Conservation (phyloP, 129 eudicot species). For the Centella asiatica region DNA sequence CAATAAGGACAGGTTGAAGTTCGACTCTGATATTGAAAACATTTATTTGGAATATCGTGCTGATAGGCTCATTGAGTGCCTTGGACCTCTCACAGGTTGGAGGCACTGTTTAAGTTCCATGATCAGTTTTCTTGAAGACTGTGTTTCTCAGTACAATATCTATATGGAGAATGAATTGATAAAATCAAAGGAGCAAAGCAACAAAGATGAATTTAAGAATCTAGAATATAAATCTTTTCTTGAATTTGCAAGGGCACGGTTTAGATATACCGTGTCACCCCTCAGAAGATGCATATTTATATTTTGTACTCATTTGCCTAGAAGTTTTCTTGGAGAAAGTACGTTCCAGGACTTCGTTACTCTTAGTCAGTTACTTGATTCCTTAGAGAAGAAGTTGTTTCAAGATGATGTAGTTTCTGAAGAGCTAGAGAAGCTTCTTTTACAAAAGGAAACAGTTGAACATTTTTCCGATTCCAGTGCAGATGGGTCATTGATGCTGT, state of each 20-base stretch:
- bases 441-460: neutral
- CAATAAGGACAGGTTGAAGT: slow-evolving; percentile 41
- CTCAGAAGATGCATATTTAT: slow-evolving; percentile 36
- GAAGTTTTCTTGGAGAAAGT: slow-evolving; percentile 24
- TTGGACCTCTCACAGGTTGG: slow-evolving; percentile 55
- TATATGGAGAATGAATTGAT: slow-evolving; percentile 35
- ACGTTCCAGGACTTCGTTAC: slow-evolving; percentile 22
- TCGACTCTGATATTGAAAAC: slow-evolving; percentile 35
- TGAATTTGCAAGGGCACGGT: slow-evolving; percentile 40
- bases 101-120: slow-evolving; percentile 35
- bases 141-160: slow-evolving; percentile 36
- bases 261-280: slow-evolving; percentile 15
- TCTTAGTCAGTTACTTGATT: slow-evolving; percentile 20
- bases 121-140: slow-evolving; percentile 45
- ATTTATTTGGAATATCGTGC: slow-evolving; percentile 54
- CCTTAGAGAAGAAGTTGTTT: slow-evolving; percentile 31
- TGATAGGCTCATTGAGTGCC: slow-evolving; percentile 37
- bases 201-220: slow-evolving; percentile 8
- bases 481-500: slow-evolving; percentile 13
- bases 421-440: slow-evolving; percentile 29
- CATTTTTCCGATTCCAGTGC: slow-evolving; percentile 4
- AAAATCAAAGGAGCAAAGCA: slow-evolving; percentile 5
- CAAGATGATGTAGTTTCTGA: slow-evolving; percentile 29
- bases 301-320: slow-evolving; percentile 55
- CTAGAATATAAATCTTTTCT: slow-evolving; percentile 27